Evolutionary conservation across 495 filamentous ascomycete species (phyloP).

Genomic region (Podospora conica): DNA sequence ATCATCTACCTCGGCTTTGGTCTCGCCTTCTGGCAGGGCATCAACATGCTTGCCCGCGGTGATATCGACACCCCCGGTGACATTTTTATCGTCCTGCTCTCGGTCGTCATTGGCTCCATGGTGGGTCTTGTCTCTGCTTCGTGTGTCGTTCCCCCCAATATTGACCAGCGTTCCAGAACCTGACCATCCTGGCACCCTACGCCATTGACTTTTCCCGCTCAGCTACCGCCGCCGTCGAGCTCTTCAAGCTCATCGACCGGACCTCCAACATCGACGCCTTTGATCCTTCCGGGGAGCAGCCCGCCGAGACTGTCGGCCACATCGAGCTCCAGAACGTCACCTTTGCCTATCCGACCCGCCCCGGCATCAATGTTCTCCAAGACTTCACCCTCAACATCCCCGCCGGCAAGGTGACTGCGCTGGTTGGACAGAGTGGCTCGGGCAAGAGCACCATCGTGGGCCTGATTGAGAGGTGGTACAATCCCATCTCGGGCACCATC

Average conservation of each 20-base stretch:
- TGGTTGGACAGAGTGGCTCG: slow-evolving; percentile 52
- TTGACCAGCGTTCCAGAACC: slow-evolving; percentile 26
- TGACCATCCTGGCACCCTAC: slow-evolving; percentile 81
- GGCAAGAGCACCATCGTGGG: slow-evolving; percentile 90
- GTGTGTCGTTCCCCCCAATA: neutral
- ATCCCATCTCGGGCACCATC: slow-evolving; percentile 68
- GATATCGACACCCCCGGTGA: slow-evolving; percentile 45
- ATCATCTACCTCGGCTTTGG: slow-evolving; percentile 81
- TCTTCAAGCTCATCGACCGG: slow-evolving; percentile 83
- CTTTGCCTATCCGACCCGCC: slow-evolving; percentile 84
- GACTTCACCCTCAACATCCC: slow-evolving; percentile 68
- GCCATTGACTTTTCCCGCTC: slow-evolving; percentile 66
- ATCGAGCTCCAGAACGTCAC: slow-evolving; percentile 74
- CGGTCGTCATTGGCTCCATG: slow-evolving; percentile 81
- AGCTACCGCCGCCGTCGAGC: slow-evolving; percentile 78
- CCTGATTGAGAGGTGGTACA: slow-evolving; percentile 83
- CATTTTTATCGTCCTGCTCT: slow-evolving; percentile 73
- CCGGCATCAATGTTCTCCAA: slow-evolving; percentile 73
- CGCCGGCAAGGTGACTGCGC: slow-evolving; percentile 76
- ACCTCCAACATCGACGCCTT: slow-evolving; percentile 73
- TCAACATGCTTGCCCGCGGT: slow-evolving; percentile 61
- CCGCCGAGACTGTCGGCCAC: slow-evolving; percentile 63
- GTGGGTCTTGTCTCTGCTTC: neutral
- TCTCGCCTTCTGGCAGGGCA: slow-evolving; percentile 90
- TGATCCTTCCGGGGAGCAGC: slow-evolving; percentile 59